Conservation (phyloP, 192 early-diverging fungal genomes). For the Gamsiella multidivaricata region DNA sequence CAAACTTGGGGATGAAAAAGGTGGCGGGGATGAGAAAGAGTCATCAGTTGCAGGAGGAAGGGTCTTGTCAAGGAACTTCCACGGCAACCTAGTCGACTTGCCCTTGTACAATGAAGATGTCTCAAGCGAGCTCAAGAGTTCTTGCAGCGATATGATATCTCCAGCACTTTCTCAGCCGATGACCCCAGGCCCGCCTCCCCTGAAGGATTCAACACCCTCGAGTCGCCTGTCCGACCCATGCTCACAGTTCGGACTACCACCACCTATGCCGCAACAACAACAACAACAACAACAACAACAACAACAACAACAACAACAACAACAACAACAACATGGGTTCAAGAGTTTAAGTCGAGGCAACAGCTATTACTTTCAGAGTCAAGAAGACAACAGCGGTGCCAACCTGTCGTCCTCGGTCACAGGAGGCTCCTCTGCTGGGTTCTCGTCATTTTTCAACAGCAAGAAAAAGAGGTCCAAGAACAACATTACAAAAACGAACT, state of each 20-base stretch:
- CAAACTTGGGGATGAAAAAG: constrained; percentile 40
- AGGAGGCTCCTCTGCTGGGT: constrained; percentile 26
- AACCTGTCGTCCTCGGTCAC: constrained; percentile 9
- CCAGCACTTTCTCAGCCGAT: constrained; percentile 14
- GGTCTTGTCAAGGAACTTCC: constrained; percentile 27
- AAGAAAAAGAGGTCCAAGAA: constrained; percentile 66
- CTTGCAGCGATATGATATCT: constrained; percentile 27
- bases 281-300: constrained; percentile 11
- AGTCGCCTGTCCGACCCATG: constrained; percentile 33
- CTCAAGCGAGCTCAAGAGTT: constrained; percentile 8
- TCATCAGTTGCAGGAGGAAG: neutral
- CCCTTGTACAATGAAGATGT: constrained; percentile 30
- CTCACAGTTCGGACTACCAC: constrained; percentile 39
- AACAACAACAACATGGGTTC: constrained; percentile 9
- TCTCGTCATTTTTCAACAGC: constrained; percentile 47
- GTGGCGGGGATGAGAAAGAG: constrained; percentile 4
- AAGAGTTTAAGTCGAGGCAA: constrained; percentile 29
- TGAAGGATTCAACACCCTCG: constrained; percentile 31
- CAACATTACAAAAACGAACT: constrained; percentile 79
- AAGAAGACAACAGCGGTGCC: constrained; percentile 22
- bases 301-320: constrained; percentile 7
- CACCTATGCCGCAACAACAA: constrained; percentile 19
- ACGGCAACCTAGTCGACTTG: constrained; percentile 40
- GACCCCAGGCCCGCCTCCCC: constrained; percentile 27
- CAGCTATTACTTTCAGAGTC: constrained; percentile 28